phyloP scores from a whole-genome alignment of 176 grass and related monocot genomes.

The Bolboschoenus planiculmis region DNA sequence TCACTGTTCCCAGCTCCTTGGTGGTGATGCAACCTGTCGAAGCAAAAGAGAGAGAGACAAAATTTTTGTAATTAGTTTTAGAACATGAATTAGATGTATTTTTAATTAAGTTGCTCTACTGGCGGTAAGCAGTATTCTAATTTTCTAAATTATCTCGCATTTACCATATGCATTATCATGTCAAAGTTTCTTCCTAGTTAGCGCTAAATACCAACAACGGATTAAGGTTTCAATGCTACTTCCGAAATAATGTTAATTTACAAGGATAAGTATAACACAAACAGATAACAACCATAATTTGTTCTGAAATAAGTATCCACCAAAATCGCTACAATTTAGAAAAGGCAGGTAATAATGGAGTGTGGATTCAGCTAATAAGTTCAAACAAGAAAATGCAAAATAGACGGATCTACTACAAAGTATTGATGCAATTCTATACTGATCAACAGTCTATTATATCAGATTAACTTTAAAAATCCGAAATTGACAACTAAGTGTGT shows the following conservation, averaged over 20 bases:
- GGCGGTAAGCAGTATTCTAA: background rate
- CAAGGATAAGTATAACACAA: background rate
- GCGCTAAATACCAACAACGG: background rate
- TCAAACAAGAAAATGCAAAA: background rate
- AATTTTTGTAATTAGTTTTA: background rate
- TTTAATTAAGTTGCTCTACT: background rate
- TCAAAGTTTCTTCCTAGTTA: background rate
- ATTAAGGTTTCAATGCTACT: background rate
- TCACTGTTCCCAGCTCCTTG: conserved; percentile 32
- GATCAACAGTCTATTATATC: no score
- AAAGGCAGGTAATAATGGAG: background rate
- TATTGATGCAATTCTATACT: background rate
- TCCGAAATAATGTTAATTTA: background rate
- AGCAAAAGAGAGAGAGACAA: background rate
- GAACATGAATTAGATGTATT: background rate
- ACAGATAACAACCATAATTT: background rate
- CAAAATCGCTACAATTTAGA: background rate
- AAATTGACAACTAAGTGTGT: background rate
- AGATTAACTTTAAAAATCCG: background rate
- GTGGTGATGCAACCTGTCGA: conserved; percentile 32
- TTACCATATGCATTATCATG: background rate
- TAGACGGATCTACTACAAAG: background rate
- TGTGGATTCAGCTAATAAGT: background rate
- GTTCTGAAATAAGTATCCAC: background rate
- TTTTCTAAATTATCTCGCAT: background rate